Conservation (phyloP, 148 eudicot genomes). For the Vaccinium corymbosum region DNA sequence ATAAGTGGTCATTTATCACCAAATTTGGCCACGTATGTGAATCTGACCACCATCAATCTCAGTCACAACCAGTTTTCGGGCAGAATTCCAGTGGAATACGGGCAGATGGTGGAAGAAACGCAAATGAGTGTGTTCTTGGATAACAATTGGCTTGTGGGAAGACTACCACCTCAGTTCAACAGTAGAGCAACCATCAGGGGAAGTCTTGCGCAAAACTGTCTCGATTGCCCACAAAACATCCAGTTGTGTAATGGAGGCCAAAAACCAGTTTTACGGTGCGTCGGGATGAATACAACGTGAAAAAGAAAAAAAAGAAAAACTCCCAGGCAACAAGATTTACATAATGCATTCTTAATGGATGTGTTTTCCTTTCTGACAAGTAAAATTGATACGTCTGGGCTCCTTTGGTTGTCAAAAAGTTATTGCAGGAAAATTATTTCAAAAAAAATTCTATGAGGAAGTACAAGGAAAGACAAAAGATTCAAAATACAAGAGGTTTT, state of each 20-base stretch:
- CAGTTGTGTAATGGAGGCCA: conserved; percentile 64
- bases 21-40: conserved; percentile 48
- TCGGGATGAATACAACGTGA: not conserved
- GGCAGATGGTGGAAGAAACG: conserved; percentile 33
- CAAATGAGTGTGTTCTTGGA: conserved; percentile 63
- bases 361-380: not conserved
- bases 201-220: conserved; percentile 60
- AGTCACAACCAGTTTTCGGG: conserved; percentile 57
- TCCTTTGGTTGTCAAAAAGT: not conserved
- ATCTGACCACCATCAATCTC: conserved; percentile 38
- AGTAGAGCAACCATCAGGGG: conserved; percentile 29
- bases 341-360: not conserved
- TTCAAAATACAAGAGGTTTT: not conserved
- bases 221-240: conserved; percentile 42
- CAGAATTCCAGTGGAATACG: conserved; percentile 50
- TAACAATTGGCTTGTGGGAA: conserved; percentile 58
- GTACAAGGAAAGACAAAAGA: not conserved
- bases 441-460: not conserved
- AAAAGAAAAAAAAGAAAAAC: not conserved
- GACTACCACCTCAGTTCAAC: conserved; percentile 43
- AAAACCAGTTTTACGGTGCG: conserved; percentile 51
- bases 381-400: not conserved
- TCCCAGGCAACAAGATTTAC: not conserved
- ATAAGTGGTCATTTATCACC: not conserved
- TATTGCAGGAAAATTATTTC: not conserved